phyloP scores from a whole-genome alignment of 495 filamentous ascomycete genomes.

The Trichocladium uniseriatum region DNA sequence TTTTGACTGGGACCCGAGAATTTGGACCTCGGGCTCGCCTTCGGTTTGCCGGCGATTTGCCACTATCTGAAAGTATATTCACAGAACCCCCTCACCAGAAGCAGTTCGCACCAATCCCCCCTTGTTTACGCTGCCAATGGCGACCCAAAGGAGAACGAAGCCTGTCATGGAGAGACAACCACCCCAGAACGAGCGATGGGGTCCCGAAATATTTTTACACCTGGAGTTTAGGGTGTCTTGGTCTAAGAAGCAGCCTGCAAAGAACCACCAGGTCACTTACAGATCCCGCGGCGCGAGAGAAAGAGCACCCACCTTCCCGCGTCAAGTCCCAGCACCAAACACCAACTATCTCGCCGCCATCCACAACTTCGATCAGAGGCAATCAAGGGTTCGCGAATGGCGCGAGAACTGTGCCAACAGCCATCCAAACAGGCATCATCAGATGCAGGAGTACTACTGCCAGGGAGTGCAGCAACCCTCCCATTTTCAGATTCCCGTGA shows the following conservation, averaged over 20 bases:
- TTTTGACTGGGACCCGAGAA: not conserved
- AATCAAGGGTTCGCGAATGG: constrained; percentile 18
- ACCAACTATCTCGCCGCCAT: constrained; percentile 34
- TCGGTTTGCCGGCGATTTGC: not conserved
- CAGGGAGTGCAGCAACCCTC: not conserved
- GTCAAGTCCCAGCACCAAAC: constrained; percentile 34
- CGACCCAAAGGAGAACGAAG: not conserved
- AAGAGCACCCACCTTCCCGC: constrained; percentile 30
- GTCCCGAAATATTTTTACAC: constrained; percentile 39
- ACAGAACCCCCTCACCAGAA: too few species aligned
- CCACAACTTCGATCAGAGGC: constrained; percentile 24
- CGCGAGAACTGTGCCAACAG: constrained; percentile 1
- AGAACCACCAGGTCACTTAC: constrained; percentile 36
- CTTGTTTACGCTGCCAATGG: not conserved
- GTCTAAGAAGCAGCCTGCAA: constrained; percentile 29
- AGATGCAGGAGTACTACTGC: constrained; percentile 28
- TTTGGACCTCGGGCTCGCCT: too few species aligned
- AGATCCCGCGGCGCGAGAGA: constrained; percentile 34
- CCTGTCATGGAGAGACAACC: not conserved
- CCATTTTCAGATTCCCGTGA: constrained; percentile 11
- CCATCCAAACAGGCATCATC: constrained; percentile 15
- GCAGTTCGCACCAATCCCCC: not conserved
- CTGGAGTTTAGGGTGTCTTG: constrained; percentile 40
- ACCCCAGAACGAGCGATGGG: constrained; percentile 10
- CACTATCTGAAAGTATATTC: too few species aligned